A percentile compares a stretch with the other conserved stretches of the same genome.
Evolutionary conservation across 768 basidiomycete genomes (phyloP).

Genomic region (Rossbeevera mucosa): DNA sequence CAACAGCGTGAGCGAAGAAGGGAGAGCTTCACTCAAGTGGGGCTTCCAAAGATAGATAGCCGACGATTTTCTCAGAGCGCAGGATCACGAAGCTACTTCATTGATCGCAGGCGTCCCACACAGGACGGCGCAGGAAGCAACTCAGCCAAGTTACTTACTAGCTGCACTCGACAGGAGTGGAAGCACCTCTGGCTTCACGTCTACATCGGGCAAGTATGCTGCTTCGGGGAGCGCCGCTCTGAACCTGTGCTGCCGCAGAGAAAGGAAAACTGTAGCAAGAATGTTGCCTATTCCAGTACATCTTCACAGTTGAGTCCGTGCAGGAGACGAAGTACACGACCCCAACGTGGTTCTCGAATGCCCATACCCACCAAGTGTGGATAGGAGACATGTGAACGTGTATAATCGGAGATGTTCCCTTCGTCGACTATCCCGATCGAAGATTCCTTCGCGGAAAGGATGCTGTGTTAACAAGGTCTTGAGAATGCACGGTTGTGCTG

Average conservation of each 20-base stretch:
- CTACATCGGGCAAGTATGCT: slow-evolving; percentile 12
- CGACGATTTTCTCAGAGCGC: neutral
- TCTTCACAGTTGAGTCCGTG: slow-evolving; percentile 10
- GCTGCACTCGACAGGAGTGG: slow-evolving; percentile 18
- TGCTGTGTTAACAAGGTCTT: neutral
- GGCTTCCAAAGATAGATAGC: neutral
- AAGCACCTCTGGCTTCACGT: slow-evolving; percentile 16
- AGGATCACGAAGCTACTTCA: slow-evolving; percentile 12
- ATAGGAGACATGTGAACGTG: slow-evolving; percentile 18
- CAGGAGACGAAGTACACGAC: slow-evolving; percentile 9
- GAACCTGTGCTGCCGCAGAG: slow-evolving; percentile 14
- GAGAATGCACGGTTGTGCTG: neutral
- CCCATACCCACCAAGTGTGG: slow-evolving; percentile 52
- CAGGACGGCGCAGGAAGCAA: slow-evolving; percentile 8
- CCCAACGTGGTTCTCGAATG: slow-evolving; percentile 25
- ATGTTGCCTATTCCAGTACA: slow-evolving; percentile 16
- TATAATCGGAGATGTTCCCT: slow-evolving; percentile 32
- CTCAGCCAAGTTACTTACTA: neutral
- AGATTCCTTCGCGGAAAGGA: slow-evolving; percentile 12
- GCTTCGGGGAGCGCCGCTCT: slow-evolving; percentile 10
- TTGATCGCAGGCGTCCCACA: neutral
- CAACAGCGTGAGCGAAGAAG: slow-evolving; percentile 2
- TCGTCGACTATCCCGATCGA: slow-evolving; percentile 5
- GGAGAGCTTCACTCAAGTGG: neutral
- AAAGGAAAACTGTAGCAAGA: slow-evolving; percentile 8